phyloP scores from a whole-genome alignment of 1,284 basidiomycete species.

The Cryptococcus amylolentus region DNA sequence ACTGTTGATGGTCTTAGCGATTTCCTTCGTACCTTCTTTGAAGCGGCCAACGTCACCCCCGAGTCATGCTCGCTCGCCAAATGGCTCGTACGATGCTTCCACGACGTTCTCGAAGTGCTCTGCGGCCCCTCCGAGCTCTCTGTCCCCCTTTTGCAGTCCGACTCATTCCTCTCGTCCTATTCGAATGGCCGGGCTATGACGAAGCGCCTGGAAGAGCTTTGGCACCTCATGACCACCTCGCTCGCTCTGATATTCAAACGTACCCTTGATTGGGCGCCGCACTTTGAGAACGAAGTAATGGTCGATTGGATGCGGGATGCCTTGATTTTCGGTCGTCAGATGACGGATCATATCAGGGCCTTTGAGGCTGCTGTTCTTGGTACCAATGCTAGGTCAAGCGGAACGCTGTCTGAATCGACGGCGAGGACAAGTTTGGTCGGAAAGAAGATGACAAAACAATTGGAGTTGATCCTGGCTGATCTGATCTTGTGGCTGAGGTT shows the following conservation, averaged over 20 bases:
- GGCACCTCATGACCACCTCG: conserved; percentile 75
- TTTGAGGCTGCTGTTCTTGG: conserved; percentile 66
- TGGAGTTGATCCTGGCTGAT: conserved; percentile 73
- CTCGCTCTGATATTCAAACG: conserved; percentile 77
- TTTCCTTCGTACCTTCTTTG: conserved; percentile 64
- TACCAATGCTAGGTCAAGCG: conserved; percentile 8
- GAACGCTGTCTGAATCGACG: conserved; percentile 34
- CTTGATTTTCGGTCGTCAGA: conserved; percentile 79
- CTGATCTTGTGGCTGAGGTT: conserved; percentile 80
- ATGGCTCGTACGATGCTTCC: conserved; percentile 81
- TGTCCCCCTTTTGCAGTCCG: conserved; percentile 37
- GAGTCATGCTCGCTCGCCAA: conserved; percentile 83
- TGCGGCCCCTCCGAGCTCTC: conserved; percentile 61
- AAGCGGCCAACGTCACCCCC: conserved; percentile 62
- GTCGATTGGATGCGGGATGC: conserved; percentile 95
- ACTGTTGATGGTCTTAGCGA: conserved; percentile 66
- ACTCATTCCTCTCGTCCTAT: conserved; percentile 51
- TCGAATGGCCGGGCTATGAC: conserved; percentile 44
- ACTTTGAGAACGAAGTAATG: conserved; percentile 78
- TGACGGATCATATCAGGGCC: conserved; percentile 71
- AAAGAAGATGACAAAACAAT: conserved; percentile 68
- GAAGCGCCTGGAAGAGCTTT: conserved; percentile 65
- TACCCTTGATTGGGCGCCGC: conserved; percentile 75
- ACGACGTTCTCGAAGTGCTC: conserved; percentile 82
- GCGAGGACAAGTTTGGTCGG: conserved; percentile 52